Evolutionary conservation across 257 asterid species (phyloP), one percentile per base, ranked within the genome.

Genomic region (Nicotiana knightiana): DNA sequence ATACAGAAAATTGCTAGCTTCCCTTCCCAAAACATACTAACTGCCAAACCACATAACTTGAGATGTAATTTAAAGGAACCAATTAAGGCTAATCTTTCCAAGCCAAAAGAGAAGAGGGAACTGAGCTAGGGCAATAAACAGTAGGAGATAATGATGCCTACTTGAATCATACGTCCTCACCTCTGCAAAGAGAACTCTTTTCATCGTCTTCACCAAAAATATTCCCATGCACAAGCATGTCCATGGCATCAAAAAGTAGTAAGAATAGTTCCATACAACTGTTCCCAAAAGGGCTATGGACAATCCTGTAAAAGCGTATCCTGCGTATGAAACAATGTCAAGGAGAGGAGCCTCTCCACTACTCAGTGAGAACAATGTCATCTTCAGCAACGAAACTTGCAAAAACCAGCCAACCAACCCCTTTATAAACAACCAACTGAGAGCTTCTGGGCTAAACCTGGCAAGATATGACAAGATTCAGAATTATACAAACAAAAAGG

Each of bases 381-480:
- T 78, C 55, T 86, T 84, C 84, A 84, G 80, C 35, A 84, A 84
- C 0, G 87, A 71, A 37, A 86, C 84, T 71, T 88, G 86, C 67
- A 88, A 61, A 77, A 84, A 84, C 89, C 89, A 88, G 53, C 91
- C 91, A 57, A 88, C 83, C 84, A 88, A 64, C 39, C 89, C 91
- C 75, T 84, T 88, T 77, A 86, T 55, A 18, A 88, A 86, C 84
- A 86, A 79, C 89, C 91, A 88, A 71, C 84, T 88, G 10, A 88
- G 76, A 53, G 89, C 89, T 82, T 88, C 89, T 65, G 89, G 87
- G 76, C 88, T 82, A 81, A 88, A 88, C 85, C 90, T 88, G 86
- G 24, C n/a, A 24, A 79, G 62, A 12, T 21, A 16, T 18, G 33
- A 67, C 26, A 37, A 68, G 77, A 73, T 48, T 48, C 57, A 73